Percentiles rank a stretch among this genome's conserved stretches.
These are phyloP conservation scores for Diplogelasinospora grovesii DNA, from an alignment of 495 filamentous ascomycete genomes.

Conservation along the genomic window DNA sequence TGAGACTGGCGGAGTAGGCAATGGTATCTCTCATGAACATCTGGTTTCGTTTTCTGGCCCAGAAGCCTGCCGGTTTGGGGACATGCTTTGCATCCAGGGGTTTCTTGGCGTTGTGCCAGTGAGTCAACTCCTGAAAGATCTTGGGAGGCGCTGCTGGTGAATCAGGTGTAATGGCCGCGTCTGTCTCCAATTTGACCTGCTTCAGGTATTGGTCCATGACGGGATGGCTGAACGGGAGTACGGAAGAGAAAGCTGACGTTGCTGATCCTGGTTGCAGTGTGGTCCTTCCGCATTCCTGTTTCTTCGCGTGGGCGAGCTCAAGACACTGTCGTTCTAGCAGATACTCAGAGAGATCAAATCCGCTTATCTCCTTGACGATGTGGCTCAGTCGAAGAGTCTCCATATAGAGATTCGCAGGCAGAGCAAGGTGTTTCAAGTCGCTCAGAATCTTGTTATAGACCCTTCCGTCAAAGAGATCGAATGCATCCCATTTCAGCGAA, in stretches of 20 bases:
- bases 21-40: constrained; percentile 58
- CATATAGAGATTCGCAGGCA: constrained; percentile 12
- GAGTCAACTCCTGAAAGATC: constrained; percentile 52
- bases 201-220: constrained; percentile 53
- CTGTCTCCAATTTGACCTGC: constrained; percentile 47
- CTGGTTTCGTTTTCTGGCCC: constrained; percentile 33
- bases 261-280: background rate
- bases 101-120: constrained; percentile 59
- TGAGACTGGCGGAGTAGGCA: constrained; percentile 64
- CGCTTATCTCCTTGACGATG: constrained; percentile 20
- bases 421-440: constrained; percentile 5
- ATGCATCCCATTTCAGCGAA: constrained; percentile 39
- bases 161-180: too few relatives aligned
- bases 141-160: constrained; percentile 6
- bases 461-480: constrained; percentile 61
- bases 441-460: constrained; percentile 32
- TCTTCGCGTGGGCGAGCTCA: constrained; percentile 7
- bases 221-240: constrained; percentile 56
- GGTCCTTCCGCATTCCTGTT: background rate
- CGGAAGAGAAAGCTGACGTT: constrained; percentile 3
- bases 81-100: constrained; percentile 37
- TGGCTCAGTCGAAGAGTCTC: constrained; percentile 4
- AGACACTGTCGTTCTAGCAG: background rate
- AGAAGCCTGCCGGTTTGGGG: constrained; percentile 16
- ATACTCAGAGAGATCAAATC: constrained; percentile 13